These are phyloP conservation scores for Alternaria triticimaculans DNA, from an alignment of 2,329 filamentous ascomycete genomes.

Conservation along the genomic window DNA sequence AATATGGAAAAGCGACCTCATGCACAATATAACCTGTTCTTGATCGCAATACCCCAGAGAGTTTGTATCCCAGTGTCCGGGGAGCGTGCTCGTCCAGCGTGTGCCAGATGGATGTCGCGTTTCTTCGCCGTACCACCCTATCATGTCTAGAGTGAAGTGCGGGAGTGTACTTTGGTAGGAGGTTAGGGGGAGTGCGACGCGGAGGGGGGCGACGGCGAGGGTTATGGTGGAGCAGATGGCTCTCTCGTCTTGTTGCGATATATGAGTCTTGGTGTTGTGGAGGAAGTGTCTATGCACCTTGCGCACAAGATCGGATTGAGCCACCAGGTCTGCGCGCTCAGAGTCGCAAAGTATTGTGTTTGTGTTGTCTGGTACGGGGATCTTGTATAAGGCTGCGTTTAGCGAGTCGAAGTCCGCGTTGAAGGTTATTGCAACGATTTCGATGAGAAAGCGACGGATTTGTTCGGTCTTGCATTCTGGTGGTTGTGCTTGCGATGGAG, in stretches of 20 bases:
- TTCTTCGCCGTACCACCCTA: constrained; percentile 3
- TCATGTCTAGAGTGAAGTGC: neutral
- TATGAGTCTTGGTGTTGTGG: neutral
- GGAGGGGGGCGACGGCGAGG: neutral
- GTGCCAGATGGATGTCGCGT: neutral
- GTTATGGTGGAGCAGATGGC: neutral
- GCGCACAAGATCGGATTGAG: neutral
- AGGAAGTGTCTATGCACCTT: neutral
- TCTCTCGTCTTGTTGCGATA: neutral
- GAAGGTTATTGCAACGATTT: neutral
- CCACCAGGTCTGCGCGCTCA: neutral
- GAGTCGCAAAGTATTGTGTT: neutral
- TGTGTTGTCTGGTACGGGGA: neutral
- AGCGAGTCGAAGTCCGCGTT: neutral
- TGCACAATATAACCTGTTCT: neutral
- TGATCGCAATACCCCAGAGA: neutral
- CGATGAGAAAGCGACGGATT: neutral
- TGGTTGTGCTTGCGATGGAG: neutral
- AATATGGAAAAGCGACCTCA: neutral
- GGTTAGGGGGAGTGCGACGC: too few species aligned
- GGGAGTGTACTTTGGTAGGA: neutral
- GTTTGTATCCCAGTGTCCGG: neutral
- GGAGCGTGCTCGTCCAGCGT: neutral
- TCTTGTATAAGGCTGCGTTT: neutral
- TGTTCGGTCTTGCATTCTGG: neutral